Percentiles rank a stretch among this genome's conserved stretches.
phyloP scores from a whole-genome alignment of 306 rosid genomes.

The Aeschynomene evenia region DNA sequence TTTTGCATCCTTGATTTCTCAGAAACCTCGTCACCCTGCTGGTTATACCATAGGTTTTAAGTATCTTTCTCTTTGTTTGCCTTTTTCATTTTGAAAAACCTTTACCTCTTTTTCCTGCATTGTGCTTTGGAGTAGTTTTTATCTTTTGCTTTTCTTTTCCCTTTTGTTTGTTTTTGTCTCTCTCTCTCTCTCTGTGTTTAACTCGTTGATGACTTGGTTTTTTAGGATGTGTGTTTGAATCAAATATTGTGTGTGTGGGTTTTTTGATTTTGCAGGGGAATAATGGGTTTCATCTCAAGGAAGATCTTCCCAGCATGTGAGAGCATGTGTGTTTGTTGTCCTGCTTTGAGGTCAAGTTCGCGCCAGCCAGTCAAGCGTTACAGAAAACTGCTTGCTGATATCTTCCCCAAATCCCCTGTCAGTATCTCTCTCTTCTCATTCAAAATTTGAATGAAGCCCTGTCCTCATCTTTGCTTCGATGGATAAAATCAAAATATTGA shows the following conservation, averaged over 20 bases:
- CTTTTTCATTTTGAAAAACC: neutral
- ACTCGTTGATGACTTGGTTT: too few relatives aligned
- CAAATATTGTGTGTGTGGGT: neutral
- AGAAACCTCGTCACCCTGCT: neutral
- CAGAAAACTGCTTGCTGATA: conserved; percentile 84
- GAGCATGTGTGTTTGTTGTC: conserved; percentile 96
- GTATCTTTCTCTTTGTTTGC: too few relatives aligned
- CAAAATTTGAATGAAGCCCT: too few relatives aligned
- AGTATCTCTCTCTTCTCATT: conserved; percentile 7
- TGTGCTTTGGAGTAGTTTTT: neutral
- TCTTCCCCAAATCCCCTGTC: conserved; percentile 89
- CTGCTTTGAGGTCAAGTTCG: conserved; percentile 94
- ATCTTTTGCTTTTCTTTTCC: too few relatives aligned
- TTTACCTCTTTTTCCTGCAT: neutral
- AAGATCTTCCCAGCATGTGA: conserved; percentile 94
- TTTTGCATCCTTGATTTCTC: neutral
- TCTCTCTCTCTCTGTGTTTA: too few relatives aligned
- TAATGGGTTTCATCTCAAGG: conserved; percentile 94
- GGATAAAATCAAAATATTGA: conserved; percentile 11
- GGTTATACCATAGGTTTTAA: neutral
- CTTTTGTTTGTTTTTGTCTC: too few relatives aligned
- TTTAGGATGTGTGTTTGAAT: neutral
- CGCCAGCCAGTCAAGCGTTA: conserved; percentile 96
- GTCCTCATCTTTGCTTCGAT: neutral
- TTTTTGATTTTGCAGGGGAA: conserved; percentile 44